A percentile compares a stretch with the other conserved stretches of the same genome.
These are phyloP conservation scores for Phoenix roebelenii DNA, from an alignment of 176 grass and related monocot genomes.

Conservation along the genomic window DNA sequence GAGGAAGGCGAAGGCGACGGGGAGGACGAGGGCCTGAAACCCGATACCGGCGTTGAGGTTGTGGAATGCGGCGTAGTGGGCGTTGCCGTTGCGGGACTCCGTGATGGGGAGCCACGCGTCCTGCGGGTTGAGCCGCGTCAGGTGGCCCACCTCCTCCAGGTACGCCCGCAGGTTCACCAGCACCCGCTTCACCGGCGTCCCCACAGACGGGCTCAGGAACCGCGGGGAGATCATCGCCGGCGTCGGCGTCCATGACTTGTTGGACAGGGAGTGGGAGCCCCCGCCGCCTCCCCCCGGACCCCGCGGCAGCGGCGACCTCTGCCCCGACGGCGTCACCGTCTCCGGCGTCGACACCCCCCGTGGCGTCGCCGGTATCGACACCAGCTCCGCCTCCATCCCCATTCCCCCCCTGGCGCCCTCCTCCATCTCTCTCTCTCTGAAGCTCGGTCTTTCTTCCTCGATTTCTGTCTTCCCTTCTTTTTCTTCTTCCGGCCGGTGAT, in stretches of 20 bases:
- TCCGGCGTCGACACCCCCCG: slow-evolving; percentile 42
- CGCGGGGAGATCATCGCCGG: slow-evolving; percentile 24
- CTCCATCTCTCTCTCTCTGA: slow-evolving; percentile 5
- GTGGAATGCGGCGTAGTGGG: slow-evolving; percentile 86
- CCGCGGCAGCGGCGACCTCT: slow-evolving; percentile 8
- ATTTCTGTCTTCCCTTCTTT: too few relatives aligned
- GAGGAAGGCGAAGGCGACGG: slow-evolving; percentile 65
- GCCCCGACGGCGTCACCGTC: slow-evolving; percentile 17
- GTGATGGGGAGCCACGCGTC: slow-evolving; percentile 98
- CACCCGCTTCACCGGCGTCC: slow-evolving; percentile 67
- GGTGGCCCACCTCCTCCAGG: slow-evolving; percentile 97
- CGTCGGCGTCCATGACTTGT: slow-evolving; percentile 26
- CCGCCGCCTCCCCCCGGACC: slow-evolving; percentile 44
- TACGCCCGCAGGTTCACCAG: slow-evolving; percentile 75
- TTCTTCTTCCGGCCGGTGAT: too few relatives aligned
- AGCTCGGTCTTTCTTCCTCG: too few relatives aligned
- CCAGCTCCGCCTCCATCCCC: slow-evolving; percentile 64
- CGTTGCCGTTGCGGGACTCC: slow-evolving; percentile 87
- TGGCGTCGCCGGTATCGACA: slow-evolving; percentile 83
- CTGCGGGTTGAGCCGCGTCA: slow-evolving; percentile 81
- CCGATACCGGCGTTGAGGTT: slow-evolving; percentile 87
- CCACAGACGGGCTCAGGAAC: slow-evolving; percentile 34
- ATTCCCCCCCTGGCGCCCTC: slow-evolving; percentile 9
- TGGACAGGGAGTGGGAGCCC: slow-evolving; percentile 18
- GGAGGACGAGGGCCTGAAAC: slow-evolving; percentile 93